These are phyloP conservation scores for Neonectria coccinea DNA, from an alignment of 2,329 filamentous ascomycete genomes.

Conservation along the genomic window DNA sequence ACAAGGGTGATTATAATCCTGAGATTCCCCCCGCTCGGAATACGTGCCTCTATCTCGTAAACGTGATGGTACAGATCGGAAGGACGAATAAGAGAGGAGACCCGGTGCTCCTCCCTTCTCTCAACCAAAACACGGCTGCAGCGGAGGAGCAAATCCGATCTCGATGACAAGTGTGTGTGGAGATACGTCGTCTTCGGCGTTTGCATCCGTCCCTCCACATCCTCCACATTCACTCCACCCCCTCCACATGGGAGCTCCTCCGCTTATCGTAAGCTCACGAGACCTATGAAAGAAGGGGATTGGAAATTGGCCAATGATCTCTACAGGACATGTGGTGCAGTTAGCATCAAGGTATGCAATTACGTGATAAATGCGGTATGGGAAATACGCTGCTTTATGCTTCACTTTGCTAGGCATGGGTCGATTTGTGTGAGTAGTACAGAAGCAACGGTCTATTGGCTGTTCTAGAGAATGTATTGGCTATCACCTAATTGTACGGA, in stretches of 20 bases:
- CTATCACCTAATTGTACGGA: constrained; percentile 10
- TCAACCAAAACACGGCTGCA: neutral
- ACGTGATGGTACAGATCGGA: neutral
- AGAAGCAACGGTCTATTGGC: neutral
- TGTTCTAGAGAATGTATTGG: neutral
- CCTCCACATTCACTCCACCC: neutral
- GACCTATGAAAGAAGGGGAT: neutral
- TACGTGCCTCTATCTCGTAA: neutral
- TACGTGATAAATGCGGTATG: neutral
- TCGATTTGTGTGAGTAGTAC: no score
- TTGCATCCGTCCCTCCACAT: constrained; percentile 1
- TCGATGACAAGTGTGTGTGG: neutral
- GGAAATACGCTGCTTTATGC: neutral
- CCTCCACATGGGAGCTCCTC: constrained; percentile 11
- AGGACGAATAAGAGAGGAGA: neutral
- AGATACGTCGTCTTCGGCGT: neutral
- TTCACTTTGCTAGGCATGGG: neutral
- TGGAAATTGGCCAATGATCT: neutral
- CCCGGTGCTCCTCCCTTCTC: constrained; percentile 1
- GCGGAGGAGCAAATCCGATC: constrained; percentile 8
- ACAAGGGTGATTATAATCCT: constrained; percentile 3
- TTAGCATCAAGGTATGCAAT: neutral
- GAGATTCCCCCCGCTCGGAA: neutral
- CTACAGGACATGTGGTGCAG: neutral
- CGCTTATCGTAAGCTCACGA: neutral